These are phyloP conservation scores for Rhodotorula sp. DNA, from an alignment of 1,284 basidiomycete species.

Conservation along the genomic window DNA sequence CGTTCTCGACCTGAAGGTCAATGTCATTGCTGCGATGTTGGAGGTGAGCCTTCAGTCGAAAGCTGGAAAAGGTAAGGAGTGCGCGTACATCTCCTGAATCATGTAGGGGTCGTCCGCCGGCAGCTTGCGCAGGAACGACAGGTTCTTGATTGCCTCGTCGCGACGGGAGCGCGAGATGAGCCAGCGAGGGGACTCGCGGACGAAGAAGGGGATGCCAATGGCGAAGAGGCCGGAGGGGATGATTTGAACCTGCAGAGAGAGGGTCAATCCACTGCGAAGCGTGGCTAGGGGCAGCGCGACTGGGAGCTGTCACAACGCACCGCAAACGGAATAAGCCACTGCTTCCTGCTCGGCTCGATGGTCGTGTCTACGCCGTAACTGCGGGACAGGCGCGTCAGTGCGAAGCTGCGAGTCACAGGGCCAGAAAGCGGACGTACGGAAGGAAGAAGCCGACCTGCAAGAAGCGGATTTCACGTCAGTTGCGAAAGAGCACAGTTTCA, in stretches of 20 bases:
- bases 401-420: too few relatives aligned
- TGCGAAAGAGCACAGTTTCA: background rate
- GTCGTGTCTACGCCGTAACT: slow-evolving; percentile 26
- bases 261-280: background rate
- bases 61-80: too few relatives aligned
- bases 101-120: slow-evolving; percentile 26
- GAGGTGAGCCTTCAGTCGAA: too few relatives aligned
- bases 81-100: slow-evolving; percentile 17
- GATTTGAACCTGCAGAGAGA: slow-evolving; percentile 53
- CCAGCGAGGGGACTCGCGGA: slow-evolving; percentile 65
- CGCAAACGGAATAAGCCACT: slow-evolving; percentile 21
- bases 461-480: background rate
- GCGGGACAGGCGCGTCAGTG: background rate
- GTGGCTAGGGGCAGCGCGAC: background rate
- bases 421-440: too few relatives aligned
- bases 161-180: slow-evolving; percentile 60
- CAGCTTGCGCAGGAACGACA: slow-evolving; percentile 47
- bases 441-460: too few relatives aligned
- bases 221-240: slow-evolving; percentile 60
- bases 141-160: slow-evolving; percentile 61
- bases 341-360: slow-evolving; percentile 2
- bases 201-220: slow-evolving; percentile 55
- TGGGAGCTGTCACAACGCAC: background rate
- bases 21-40: slow-evolving; percentile 26
- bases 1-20: slow-evolving; percentile 37